Percentiles rank a stretch among this genome's conserved stretches.
Evolutionary conservation across 2,329 filamentous ascomycete species (phyloP).

Genomic region (Microdochium nivale): DNA sequence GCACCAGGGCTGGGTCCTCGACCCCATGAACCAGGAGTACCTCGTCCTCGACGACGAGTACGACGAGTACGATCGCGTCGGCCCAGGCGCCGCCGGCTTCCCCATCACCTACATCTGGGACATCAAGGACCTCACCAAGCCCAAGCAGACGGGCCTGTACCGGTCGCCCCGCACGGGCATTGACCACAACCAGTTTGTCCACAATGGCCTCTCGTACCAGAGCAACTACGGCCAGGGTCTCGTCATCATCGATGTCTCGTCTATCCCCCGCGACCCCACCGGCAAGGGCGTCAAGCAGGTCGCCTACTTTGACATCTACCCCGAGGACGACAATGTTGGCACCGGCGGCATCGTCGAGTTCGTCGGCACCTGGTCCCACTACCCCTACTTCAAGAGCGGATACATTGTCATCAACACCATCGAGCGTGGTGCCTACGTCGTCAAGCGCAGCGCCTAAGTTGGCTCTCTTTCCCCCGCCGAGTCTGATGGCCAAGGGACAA

Average conservation of each 20-base stretch:
- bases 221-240: slow-evolving; percentile 34
- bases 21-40: slow-evolving; percentile 23
- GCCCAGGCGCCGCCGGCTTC: slow-evolving; percentile 23
- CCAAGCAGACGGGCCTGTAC: slow-evolving; percentile 31
- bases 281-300: slow-evolving; percentile 23
- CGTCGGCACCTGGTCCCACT: slow-evolving; percentile 31
- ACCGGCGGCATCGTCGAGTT: slow-evolving; percentile 22
- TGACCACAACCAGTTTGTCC: slow-evolving; percentile 34
- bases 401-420: slow-evolving; percentile 36
- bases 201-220: slow-evolving; percentile 29
- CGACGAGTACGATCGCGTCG: slow-evolving; percentile 31
- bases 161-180: slow-evolving; percentile 26
- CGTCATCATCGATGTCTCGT: slow-evolving; percentile 21
- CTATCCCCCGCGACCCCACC: slow-evolving; percentile 19
- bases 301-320: slow-evolving; percentile 35
- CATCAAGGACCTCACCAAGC: slow-evolving; percentile 27
- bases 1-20: slow-evolving; percentile 43
- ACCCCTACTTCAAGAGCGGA: slow-evolving; percentile 31
- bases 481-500: no score
- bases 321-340: slow-evolving; percentile 31
- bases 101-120: slow-evolving; percentile 39
- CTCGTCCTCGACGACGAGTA: slow-evolving; percentile 40
- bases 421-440: slow-evolving; percentile 33
- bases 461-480: not conserved
- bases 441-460: slow-evolving; percentile 19